phyloP scores from a whole-genome alignment of 164 flowering plant species.

The Macadamia tetraphylla region DNA sequence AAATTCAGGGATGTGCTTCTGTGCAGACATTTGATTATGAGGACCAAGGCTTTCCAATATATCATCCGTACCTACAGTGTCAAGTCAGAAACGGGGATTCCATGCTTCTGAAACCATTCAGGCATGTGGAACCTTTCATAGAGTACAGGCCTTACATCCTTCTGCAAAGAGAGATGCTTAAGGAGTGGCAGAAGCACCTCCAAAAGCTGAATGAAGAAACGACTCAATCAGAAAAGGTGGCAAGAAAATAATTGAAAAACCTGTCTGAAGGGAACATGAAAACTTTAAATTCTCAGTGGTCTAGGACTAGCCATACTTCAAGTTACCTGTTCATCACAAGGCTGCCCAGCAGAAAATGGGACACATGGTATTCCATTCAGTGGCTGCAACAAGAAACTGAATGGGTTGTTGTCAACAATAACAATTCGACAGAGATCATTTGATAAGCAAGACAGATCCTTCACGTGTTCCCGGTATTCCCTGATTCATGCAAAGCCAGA shows the following conservation, averaged over 20 bases:
- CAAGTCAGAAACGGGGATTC: constrained; percentile 58
- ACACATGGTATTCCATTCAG: constrained; percentile 90
- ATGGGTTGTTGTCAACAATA: constrained; percentile 91
- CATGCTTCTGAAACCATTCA: constrained; percentile 91
- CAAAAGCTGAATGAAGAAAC: constrained; percentile 53
- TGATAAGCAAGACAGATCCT: constrained; percentile 77
- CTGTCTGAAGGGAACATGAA: too few species aligned
- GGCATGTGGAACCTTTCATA: constrained; percentile 90
- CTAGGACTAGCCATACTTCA: not conserved
- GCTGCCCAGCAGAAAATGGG: constrained; percentile 87
- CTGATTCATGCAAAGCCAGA: constrained; percentile 27
- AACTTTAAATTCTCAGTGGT: too few species aligned
- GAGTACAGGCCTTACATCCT: constrained; percentile 73
- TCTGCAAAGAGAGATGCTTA: constrained; percentile 64
- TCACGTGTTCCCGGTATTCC: constrained; percentile 87
- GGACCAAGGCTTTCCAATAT: not conserved
- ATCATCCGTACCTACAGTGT: constrained; percentile 9
- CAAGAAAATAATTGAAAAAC: not conserved
- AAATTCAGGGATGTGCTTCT: not conserved
- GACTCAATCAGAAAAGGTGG: not conserved
- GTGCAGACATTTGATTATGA: not conserved
- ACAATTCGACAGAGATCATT: constrained; percentile 70
- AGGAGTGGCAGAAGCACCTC: constrained; percentile 87
- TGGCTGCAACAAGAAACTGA: constrained; percentile 95
- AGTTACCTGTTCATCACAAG: constrained; percentile 83